phyloP scores from a whole-genome alignment of 2,329 filamentous ascomycete species.

The Ophiostoma australiae region DNA sequence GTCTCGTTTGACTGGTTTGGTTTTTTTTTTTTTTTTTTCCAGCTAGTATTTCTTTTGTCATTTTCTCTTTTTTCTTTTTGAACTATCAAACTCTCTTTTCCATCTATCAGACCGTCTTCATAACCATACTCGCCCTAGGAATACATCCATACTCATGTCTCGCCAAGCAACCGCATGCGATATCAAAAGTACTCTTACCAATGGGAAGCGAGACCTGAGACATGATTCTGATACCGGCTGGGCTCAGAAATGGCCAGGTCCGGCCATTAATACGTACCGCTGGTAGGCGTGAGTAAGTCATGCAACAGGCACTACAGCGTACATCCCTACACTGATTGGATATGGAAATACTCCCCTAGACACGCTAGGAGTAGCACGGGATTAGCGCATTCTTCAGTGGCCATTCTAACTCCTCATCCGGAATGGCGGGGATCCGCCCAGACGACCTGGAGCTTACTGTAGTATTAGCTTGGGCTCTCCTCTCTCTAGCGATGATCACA shows the following conservation, averaged over 20 bases:
- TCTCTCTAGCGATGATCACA: neutral
- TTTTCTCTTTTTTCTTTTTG: neutral
- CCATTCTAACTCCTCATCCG: neutral
- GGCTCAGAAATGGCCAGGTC: neutral
- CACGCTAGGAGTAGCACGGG: neutral
- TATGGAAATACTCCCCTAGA: neutral
- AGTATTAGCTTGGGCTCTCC: neutral
- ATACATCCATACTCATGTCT: neutral
- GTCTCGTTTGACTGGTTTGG: neutral
- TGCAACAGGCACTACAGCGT: neutral
- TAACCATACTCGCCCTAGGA: neutral
- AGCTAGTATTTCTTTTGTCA: neutral
- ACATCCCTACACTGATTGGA: neutral
- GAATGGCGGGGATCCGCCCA: constrained; percentile 1
- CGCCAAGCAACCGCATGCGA: neutral
- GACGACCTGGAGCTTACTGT: neutral
- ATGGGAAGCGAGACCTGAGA: neutral
- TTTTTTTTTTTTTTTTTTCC: neutral
- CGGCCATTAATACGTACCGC: neutral
- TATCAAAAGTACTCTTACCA: neutral
- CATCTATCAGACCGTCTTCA: neutral
- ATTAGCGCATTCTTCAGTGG: neutral
- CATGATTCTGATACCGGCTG: neutral
- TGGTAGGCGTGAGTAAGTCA: neutral
- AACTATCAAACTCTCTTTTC: neutral